A percentile compares a stretch with the other conserved stretches of the same genome.
Conservation (phyloP, 306 rosid species). For the Rosa chinensis region DNA sequence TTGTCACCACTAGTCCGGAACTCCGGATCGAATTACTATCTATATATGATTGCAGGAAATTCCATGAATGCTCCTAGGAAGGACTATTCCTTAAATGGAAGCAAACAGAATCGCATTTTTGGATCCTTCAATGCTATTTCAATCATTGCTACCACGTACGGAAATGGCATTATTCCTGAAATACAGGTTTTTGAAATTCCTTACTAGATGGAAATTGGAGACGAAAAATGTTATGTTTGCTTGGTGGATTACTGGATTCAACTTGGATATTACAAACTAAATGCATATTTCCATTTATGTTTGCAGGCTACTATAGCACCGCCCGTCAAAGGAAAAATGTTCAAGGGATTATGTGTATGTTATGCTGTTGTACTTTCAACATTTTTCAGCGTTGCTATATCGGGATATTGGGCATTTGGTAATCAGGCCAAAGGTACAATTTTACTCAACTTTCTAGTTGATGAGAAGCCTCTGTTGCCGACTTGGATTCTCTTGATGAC, state of each 20-base stretch:
- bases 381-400: conserved; percentile 54
- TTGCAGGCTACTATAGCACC: conserved; percentile 77
- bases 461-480: conserved; percentile 40
- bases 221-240: too few relatives aligned
- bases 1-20: not conserved
- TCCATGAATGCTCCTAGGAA: conserved; percentile 40
- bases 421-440: conserved; percentile 48
- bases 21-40: not conserved
- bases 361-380: conserved; percentile 51
- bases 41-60: conserved; percentile 34
- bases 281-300: not conserved
- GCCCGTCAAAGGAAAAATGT: conserved; percentile 78
- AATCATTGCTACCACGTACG: conserved; percentile 61
- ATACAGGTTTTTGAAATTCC: conserved; percentile 19
- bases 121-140: conserved; percentile 58
- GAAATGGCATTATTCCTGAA: conserved; percentile 71
- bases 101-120: conserved; percentile 30
- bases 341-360: conserved; percentile 71
- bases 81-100: conserved; percentile 40
- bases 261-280: too few relatives aligned
- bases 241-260: too few relatives aligned
- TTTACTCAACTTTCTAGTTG: conserved; percentile 50
- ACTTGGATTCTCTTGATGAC: conserved; percentile 74
- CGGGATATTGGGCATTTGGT: conserved; percentile 94
- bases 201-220: not conserved